Evolutionary conservation across 2,329 filamentous ascomycete genomes (phyloP), one percentile per base, ranked within the genome.

Genomic region (Clathrospora elynae): DNA sequence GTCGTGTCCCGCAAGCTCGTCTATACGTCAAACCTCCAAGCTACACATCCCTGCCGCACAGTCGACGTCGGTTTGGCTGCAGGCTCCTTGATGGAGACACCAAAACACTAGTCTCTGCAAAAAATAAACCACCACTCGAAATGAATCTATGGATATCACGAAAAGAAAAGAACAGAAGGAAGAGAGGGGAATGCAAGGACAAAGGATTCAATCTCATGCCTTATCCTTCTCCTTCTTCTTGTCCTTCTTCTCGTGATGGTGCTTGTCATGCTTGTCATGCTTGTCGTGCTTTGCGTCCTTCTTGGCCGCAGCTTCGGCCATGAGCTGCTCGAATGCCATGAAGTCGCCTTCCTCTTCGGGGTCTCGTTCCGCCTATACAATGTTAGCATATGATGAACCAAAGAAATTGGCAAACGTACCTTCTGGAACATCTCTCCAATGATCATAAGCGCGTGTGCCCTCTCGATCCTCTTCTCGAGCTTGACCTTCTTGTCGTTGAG

Each of bases 301-400:
- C 81, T 97, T 97, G 39, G 90, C 87, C 43, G 91, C 90, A 4
- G 92, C 92, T 69, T 99, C 93, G 35, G 93, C 91, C 71, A 99
- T 95, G 42, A 99, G 84, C 72, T 97, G 90, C 71, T 99, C 93
- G 59, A 99, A 99, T 11, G 92, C 91, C 83, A 99, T 95, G 73
- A 95, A 97, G 64, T 97, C 93, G 53, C 93, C 92, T 73, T 99
- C 93, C 75, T 99, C 93, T 54, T 99, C 93, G 28, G 92, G 87
- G 40, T 92, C 87, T 51, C 93, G 85, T 70, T 87, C 81, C 26
- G 92, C 89, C 91, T 96, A 56, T 8, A 6, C 4, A 5, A 3
- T 12, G 34, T 42, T 22, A 51, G 35, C 19, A 6, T 20, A 4
- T 1, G 11, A 16, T 8, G 3, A 19, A 35, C 4, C 5, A 9